Percentiles rank a stretch among this genome's conserved stretches.
Evolutionary conservation across 805 yeast genomes (phyloP).

Genomic region (Myxozyma nipponensis): DNA sequence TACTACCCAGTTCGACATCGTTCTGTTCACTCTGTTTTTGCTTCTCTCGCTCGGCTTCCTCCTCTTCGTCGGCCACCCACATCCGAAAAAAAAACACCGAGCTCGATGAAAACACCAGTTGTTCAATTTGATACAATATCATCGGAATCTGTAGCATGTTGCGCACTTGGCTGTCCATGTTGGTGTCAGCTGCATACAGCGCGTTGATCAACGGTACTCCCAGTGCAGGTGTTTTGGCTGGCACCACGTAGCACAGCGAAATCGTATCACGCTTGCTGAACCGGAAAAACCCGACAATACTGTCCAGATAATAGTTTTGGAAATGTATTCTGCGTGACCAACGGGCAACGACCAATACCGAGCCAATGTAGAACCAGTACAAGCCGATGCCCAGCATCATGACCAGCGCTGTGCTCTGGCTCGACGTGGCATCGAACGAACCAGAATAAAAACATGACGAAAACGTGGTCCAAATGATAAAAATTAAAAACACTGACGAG

Average conservation of each 20-base stretch:
- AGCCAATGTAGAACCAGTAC: slow-evolving; percentile 66
- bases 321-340: slow-evolving; percentile 40
- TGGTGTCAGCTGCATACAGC: slow-evolving; percentile 61
- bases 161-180: slow-evolving; percentile 38
- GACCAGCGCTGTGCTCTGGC: slow-evolving; percentile 64
- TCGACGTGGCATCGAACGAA: slow-evolving; percentile 68
- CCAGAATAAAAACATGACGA: slow-evolving; percentile 66
- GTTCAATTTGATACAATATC: slow-evolving; percentile 82
- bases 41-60: slow-evolving; percentile 1
- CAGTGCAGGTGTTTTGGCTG: slow-evolving; percentile 89
- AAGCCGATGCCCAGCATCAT: slow-evolving; percentile 80
- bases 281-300: slow-evolving; percentile 45
- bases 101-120: slow-evolving; percentile 76
- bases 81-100: slow-evolving; percentile 60
- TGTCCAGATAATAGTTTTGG: slow-evolving; percentile 21
- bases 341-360: slow-evolving; percentile 59
- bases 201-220: slow-evolving; percentile 79
- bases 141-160: slow-evolving; percentile 79
- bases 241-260: slow-evolving; percentile 79
- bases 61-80: slow-evolving; percentile 50
- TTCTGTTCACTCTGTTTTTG: not conserved
- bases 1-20: not conserved
- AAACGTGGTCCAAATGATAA: slow-evolving; percentile 56
- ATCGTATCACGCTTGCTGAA: slow-evolving; percentile 70
- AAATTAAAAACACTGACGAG: slow-evolving; percentile 70